Conservation (phyloP, 805 yeast species). For the Hanseniaspora guilliermondii region DNA sequence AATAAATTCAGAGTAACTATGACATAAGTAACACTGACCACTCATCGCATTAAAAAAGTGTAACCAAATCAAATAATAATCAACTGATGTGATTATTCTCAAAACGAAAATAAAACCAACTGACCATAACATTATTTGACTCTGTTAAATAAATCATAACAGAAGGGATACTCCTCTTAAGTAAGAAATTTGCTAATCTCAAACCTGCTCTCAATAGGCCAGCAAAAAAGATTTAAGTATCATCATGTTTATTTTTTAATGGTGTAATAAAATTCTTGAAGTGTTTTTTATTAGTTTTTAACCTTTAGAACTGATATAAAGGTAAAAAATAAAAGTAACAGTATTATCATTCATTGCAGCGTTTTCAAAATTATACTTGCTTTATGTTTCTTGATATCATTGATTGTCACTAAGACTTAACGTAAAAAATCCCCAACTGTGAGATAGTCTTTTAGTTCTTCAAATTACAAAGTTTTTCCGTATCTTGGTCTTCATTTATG, state of each 20-base stretch:
- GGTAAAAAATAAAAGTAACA: too few relatives aligned
- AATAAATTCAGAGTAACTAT: slow-evolving; percentile 68
- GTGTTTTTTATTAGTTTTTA: not conserved
- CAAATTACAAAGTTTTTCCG: too few relatives aligned
- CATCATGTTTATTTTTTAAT: slow-evolving; percentile 22
- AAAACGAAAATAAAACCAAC: slow-evolving; percentile 9
- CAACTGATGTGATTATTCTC: not conserved
- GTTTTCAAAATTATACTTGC: not conserved
- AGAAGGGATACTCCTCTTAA: not conserved
- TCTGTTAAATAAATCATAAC: not conserved
- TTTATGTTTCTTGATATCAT: not conserved
- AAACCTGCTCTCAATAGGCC: slow-evolving; percentile 15
- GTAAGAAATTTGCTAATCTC: slow-evolving; percentile 7
- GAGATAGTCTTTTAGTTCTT: too few relatives aligned
- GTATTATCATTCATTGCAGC: not conserved
- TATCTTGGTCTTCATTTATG: too few relatives aligned
- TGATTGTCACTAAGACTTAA: too few relatives aligned
- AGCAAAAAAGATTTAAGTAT: slow-evolving; percentile 20
- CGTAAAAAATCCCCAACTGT: too few relatives aligned
- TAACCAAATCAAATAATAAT: not conserved
- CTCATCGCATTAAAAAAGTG: slow-evolving; percentile 48
- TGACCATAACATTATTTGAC: not conserved
- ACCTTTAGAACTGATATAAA: not conserved
- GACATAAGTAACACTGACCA: slow-evolving; percentile 43
- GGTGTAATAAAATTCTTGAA: not conserved